These are phyloP conservation scores for Micractinium conductrix DNA, from an alignment of 139 green algal species.

Conservation along the genomic window DNA sequence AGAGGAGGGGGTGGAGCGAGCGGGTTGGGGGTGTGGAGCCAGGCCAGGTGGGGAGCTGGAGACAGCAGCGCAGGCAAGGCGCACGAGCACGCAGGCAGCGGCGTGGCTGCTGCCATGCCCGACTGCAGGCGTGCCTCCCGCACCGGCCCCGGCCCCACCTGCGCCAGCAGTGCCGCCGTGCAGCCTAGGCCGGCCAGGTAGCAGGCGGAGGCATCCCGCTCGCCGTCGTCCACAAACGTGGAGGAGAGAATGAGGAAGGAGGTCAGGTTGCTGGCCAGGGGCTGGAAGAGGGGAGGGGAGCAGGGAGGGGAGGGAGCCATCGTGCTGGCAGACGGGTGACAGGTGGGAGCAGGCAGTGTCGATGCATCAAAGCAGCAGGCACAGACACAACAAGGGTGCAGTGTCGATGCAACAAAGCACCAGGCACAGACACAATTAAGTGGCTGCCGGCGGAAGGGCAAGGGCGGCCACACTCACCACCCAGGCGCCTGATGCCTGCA, in stretches of 20 bases:
- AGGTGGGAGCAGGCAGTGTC: too few relatives aligned
- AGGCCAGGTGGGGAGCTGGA: background rate
- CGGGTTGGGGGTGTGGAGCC: background rate
- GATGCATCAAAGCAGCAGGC: too few relatives aligned
- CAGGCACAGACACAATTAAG: too few relatives aligned
- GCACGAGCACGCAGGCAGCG: too few relatives aligned
- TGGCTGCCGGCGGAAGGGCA: background rate
- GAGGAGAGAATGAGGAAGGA: slow-evolving; percentile 23
- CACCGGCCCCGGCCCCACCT: background rate
- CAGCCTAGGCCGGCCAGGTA: background rate
- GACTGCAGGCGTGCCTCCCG: background rate
- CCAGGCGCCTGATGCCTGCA: background rate
- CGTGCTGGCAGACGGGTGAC: too few relatives aligned
- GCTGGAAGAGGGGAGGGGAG: background rate
- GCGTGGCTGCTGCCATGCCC: background rate
- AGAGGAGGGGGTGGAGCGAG: background rate
- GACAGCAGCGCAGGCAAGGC: background rate
- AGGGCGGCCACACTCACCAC: slow-evolving; percentile 4
- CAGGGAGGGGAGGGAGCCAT: background rate
- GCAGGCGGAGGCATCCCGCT: background rate
- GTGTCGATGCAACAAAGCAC: too few relatives aligned
- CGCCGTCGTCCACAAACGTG: background rate
- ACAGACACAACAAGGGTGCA: too few relatives aligned
- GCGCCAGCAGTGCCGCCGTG: slow-evolving; percentile 4
- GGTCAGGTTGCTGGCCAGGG: slow-evolving; percentile 7